Base-by-base conservation (phyloP, 2,329 filamentous ascomycete species). In the Phialophora verrucosa region DNA sequence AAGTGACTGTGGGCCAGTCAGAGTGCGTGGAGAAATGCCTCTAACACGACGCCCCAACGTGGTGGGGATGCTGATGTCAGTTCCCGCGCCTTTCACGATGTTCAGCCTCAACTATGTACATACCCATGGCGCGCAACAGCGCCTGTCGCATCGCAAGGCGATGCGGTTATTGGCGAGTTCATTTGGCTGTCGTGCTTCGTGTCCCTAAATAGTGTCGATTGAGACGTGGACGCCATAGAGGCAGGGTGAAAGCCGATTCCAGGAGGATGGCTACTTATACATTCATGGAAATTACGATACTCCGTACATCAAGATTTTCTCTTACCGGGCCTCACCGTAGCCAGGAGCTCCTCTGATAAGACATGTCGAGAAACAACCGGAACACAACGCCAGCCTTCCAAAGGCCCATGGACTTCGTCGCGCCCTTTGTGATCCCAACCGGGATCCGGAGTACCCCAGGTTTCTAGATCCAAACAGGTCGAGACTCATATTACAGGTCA, bases 1-100 rank as follows among this genome's bases (percentile, higher is more conserved):
- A 67, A 69, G 47, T 58, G 63, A 50, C 60, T 60, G 67, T 64
- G 64, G 64, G 53, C 60, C 67, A 65, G 27, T 65, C 51, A 27
- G 17, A 44, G 38, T 42, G 38, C 38, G 38, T 42, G 38, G 38
- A 42, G 38, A 42, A 42, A 6, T 17, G 17, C 17, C 35, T 44
- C 17, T 44, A n/a, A 44, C 38, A n/a, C 38, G 38, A 44, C 38
- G 14, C 38, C 38, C 17, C 17, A 44, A 44, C 14, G 17, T 7
- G 17, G 17, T 42, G 35, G 12, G 14, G 12, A 42, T 42, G 12
- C 35, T 44, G 38, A 44, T n/a, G 38, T 44, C 38, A 44, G 38
- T n/a, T 44, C 14, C 17, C n/a, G 6, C 38, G 38, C 38, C 38
- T 44, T 44, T 44, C 38, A n/a, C 17, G 32, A 44, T n/a, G 38